Percentiles rank a stretch among this genome's conserved stretches.
These are phyloP conservation scores for Exophiala spinifera DNA, from an alignment of 2,329 filamentous ascomycete genomes.

Conservation along the genomic window DNA sequence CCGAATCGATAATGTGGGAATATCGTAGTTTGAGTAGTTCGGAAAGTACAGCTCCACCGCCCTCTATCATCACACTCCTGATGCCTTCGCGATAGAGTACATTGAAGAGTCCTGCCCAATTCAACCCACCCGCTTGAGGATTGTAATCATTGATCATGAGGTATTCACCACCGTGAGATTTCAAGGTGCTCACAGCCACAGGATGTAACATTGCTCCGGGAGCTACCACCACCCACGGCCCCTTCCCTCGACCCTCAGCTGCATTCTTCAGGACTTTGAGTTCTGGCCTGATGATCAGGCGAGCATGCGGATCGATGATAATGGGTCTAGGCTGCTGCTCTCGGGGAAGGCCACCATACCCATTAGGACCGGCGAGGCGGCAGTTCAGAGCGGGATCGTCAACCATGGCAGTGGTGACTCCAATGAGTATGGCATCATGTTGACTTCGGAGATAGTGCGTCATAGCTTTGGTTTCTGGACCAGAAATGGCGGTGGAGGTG, in stretches of 20 bases:
- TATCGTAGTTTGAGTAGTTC: conserved; percentile 65
- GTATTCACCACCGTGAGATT: conserved; percentile 47
- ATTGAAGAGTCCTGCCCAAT: conserved; percentile 64
- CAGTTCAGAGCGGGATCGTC: conserved; percentile 87
- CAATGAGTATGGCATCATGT: conserved; percentile 82
- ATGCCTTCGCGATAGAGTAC: conserved; percentile 60
- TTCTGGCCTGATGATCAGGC: conserved; percentile 63
- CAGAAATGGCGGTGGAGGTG: conserved; percentile 77
- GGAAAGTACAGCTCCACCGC: conserved; percentile 79
- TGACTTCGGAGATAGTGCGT: conserved; percentile 82
- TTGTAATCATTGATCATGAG: conserved; percentile 36
- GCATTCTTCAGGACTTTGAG: conserved; percentile 67
- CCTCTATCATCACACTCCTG: conserved; percentile 85
- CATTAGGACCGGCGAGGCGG: conserved; percentile 61
- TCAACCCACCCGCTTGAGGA: conserved; percentile 27
- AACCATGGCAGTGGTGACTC: conserved; percentile 76
- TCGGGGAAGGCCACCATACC: conserved; percentile 51
- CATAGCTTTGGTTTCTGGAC: conserved; percentile 81
- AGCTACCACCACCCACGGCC: conserved; percentile 68
- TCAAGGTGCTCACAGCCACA: conserved; percentile 45
- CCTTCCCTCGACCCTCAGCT: conserved; percentile 62
- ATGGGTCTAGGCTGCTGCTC: conserved; percentile 72
- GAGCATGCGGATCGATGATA: conserved; percentile 72
- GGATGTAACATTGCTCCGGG: conserved; percentile 45
- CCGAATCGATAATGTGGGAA: conserved; percentile 64